These are phyloP conservation scores for Pseudognaphalium luteoalbum DNA, from an alignment of 129 eudicot species.

Conservation along the genomic window DNA sequence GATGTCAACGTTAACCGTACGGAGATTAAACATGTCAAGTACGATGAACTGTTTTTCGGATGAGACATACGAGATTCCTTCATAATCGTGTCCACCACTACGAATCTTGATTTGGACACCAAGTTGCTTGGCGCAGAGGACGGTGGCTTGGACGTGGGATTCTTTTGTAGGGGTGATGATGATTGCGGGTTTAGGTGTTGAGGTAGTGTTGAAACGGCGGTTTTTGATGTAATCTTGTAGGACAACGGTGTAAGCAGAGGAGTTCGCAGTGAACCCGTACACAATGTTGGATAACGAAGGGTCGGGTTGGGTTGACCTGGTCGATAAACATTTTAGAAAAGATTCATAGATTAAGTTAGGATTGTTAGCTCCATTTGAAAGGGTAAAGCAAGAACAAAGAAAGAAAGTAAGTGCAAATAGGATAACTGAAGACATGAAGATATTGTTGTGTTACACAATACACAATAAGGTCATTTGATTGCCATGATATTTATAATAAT, in stretches of 20 bases:
- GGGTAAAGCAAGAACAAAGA: constrained; percentile 2
- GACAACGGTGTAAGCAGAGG: constrained; percentile 39
- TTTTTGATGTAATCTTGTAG: constrained; percentile 46
- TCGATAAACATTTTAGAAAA: constrained; percentile 34
- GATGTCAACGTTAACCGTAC: constrained; percentile 11
- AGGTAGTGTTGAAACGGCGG: constrained; percentile 43
- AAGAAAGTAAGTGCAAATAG: constrained; percentile 14
- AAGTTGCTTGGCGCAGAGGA: constrained; percentile 39
- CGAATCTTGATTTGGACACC: constrained; percentile 39
- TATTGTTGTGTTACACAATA: background rate
- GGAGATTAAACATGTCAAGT: constrained; percentile 37
- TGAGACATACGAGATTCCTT: constrained; percentile 36
- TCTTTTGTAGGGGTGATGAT: constrained; percentile 41
- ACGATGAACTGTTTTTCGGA: constrained; percentile 24
- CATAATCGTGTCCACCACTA: constrained; percentile 37
- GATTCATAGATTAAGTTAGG: constrained; percentile 26
- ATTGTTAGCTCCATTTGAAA: constrained; percentile 21
- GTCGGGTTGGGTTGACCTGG: constrained; percentile 28
- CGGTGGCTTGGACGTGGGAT: constrained; percentile 47
- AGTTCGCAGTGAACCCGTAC: constrained; percentile 32
- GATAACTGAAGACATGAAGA: constrained; percentile 22
- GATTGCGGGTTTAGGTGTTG: constrained; percentile 45
- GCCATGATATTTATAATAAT: constrained; percentile 24
- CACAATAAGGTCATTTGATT: background rate
- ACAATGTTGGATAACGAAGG: constrained; percentile 34